Conservation (phyloP, 305 asterid species). For the Petunia hybrid region DNA sequence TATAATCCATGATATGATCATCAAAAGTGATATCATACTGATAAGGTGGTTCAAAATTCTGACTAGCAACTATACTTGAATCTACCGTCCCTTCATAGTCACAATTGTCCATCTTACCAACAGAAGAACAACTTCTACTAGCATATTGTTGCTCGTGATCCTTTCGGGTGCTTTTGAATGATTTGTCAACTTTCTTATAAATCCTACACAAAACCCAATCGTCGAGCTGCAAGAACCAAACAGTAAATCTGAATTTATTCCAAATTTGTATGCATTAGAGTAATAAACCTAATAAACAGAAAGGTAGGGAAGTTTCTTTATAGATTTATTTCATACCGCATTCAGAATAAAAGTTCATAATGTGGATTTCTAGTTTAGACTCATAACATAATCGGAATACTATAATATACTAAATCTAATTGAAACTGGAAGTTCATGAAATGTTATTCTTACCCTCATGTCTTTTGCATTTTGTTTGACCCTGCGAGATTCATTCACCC, state of each 20-base stretch:
- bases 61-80: neutral
- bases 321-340: too few relatives aligned
- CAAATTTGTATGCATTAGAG: neutral
- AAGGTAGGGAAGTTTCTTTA: neutral
- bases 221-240: conserved; percentile 44
- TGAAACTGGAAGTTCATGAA: neutral
- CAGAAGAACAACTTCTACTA: neutral
- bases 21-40: neutral
- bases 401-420: too few relatives aligned
- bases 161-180: neutral
- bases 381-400: neutral
- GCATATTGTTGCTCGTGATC: neutral
- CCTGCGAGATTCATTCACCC: conserved; percentile 30
- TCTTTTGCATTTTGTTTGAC: conserved; percentile 19
- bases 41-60: neutral
- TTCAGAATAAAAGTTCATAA: too few relatives aligned
- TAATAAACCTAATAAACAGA: neutral
- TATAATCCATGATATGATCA: neutral
- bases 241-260: too few relatives aligned
- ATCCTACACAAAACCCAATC: conserved; percentile 50
- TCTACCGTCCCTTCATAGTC: neutral
- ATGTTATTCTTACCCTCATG: conserved; percentile 41
- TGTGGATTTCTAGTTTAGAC: too few relatives aligned
- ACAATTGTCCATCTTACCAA: neutral
- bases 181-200: conserved; percentile 40